Conservation (phyloP, 139 green algal species). For the Microglena sp. region DNA sequence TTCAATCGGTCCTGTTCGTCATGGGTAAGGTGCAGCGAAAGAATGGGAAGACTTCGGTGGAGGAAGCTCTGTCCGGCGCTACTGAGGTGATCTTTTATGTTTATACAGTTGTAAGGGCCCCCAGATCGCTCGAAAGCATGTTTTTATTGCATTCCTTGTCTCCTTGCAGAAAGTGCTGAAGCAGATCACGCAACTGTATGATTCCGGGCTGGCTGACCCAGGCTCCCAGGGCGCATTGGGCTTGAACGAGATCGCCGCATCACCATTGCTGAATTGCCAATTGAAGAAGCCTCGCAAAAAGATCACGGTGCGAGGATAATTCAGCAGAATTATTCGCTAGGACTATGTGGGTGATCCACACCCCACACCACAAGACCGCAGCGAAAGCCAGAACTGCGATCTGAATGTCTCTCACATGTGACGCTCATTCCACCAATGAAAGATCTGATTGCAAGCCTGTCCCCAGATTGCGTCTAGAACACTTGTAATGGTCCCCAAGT, state of each 20-base stretch:
- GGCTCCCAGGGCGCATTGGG: neutral
- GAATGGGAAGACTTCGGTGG: neutral
- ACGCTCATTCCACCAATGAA: too few species aligned
- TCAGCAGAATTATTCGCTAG: too few species aligned
- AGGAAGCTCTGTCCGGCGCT: neutral
- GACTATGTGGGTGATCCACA: neutral
- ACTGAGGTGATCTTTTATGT: too few species aligned
- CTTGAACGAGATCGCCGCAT: constrained; percentile 1
- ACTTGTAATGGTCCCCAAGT: too few species aligned
- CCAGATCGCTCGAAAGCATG: too few species aligned
- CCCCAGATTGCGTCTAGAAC: too few species aligned
- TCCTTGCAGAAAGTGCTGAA: constrained; percentile 10
- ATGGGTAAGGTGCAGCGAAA: too few species aligned
- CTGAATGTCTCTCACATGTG: too few species aligned
- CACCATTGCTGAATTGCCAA: neutral
- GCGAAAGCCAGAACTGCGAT: neutral
- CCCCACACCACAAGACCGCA: neutral
- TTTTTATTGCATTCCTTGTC: too few species aligned
- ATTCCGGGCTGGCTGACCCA: constrained; percentile 3
- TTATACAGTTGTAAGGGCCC: too few species aligned
- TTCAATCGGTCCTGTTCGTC: too few species aligned
- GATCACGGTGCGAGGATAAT: constrained; percentile 6
- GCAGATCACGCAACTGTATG: constrained; percentile 4
- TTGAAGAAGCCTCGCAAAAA: constrained; percentile 2
- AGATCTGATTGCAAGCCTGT: too few species aligned